Evolutionary conservation across 257 asterid genomes (phyloP).

Genomic region (Solanum sparsipilum): DNA sequence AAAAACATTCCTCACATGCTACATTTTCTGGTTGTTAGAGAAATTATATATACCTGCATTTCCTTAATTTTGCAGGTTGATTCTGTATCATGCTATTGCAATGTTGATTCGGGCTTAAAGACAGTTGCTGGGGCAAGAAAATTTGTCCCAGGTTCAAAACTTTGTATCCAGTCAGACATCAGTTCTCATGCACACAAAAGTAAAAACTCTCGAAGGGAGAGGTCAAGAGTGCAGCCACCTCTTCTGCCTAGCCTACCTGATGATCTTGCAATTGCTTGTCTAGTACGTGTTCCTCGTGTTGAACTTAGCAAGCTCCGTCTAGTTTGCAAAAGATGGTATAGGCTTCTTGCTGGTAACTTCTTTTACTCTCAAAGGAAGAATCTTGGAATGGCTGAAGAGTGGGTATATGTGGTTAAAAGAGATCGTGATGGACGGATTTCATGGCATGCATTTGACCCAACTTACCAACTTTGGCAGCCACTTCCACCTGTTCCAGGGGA

Average conservation of each 20-base stretch:
- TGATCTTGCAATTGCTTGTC: constrained; percentile 43
- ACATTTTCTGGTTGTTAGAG: not conserved
- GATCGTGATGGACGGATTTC: constrained; percentile 41
- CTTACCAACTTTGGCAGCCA: constrained; percentile 40
- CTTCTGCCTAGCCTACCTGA: constrained; percentile 43
- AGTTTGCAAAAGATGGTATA: constrained; percentile 41
- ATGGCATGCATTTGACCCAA: constrained; percentile 44
- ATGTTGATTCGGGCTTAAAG: constrained; percentile 32
- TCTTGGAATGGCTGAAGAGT: constrained; percentile 43
- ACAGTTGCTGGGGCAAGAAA: constrained; percentile 43
- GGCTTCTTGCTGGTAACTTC: constrained; percentile 36
- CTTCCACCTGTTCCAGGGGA: constrained; percentile 45
- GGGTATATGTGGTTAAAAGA: constrained; percentile 37
- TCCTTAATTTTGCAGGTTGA: constrained; percentile 24
- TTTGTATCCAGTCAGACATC: constrained; percentile 39
- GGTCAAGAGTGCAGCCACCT: constrained; percentile 36
- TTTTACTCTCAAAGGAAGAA: constrained; percentile 33
- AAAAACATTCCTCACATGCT: not conserved
- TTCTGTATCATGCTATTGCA: constrained; percentile 47
- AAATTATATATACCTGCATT: not conserved
- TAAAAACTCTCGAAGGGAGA: constrained; percentile 29
- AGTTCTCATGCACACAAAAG: constrained; percentile 33
- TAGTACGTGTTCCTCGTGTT: constrained; percentile 41
- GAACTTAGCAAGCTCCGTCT: constrained; percentile 39
- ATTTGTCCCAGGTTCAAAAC: constrained; percentile 42